A percentile compares a stretch with the other conserved stretches of the same genome.
phyloP scores from a whole-genome alignment of 1,284 basidiomycete genomes.

The Agaricales sp. region DNA sequence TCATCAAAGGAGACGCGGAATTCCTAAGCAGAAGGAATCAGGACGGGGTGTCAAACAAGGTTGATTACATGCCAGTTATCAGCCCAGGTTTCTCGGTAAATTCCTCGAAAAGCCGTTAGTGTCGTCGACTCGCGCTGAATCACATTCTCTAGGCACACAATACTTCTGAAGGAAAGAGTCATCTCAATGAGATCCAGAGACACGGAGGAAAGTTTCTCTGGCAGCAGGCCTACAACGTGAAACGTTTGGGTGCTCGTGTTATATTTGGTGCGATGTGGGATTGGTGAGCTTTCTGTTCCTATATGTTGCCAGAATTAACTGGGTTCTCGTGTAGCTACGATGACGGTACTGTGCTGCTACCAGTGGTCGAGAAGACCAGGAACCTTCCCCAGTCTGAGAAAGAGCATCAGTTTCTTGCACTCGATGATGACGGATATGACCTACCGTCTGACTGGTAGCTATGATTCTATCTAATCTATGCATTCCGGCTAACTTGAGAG shows the following conservation, averaged over 20 bases:
- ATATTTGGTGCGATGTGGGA: slow-evolving; percentile 82
- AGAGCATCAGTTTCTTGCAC: slow-evolving; percentile 47
- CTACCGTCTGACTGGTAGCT: slow-evolving; percentile 67
- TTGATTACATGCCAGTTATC: slow-evolving; percentile 69
- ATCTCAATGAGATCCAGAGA: slow-evolving; percentile 53
- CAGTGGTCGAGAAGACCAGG: slow-evolving; percentile 46
- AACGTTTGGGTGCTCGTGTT: slow-evolving; percentile 46
- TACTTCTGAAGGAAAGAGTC: slow-evolving; percentile 55
- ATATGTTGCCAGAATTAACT: too few relatives aligned
- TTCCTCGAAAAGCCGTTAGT: too few relatives aligned
- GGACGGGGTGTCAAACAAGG: slow-evolving; percentile 27
- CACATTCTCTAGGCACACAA: slow-evolving; percentile 44
- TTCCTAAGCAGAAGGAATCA: slow-evolving; percentile 41
- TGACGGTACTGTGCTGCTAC: slow-evolving; percentile 70
- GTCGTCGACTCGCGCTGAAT: slow-evolving; percentile 2
- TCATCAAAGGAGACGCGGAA: slow-evolving; percentile 51
- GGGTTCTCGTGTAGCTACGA: slow-evolving; percentile 46
- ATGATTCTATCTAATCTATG: slow-evolving; percentile 14
- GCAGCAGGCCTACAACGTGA: slow-evolving; percentile 61
- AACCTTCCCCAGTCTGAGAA: slow-evolving; percentile 43
- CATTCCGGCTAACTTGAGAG: slow-evolving; percentile 2
- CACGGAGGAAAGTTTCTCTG: slow-evolving; percentile 66
- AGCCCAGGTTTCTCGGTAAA: slow-evolving; percentile 67
- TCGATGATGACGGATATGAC: slow-evolving; percentile 65
- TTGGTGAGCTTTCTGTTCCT: too few relatives aligned